phyloP scores from a whole-genome alignment of 2,329 filamentous ascomycete genomes.

The Uncinocarpus reesii region DNA sequence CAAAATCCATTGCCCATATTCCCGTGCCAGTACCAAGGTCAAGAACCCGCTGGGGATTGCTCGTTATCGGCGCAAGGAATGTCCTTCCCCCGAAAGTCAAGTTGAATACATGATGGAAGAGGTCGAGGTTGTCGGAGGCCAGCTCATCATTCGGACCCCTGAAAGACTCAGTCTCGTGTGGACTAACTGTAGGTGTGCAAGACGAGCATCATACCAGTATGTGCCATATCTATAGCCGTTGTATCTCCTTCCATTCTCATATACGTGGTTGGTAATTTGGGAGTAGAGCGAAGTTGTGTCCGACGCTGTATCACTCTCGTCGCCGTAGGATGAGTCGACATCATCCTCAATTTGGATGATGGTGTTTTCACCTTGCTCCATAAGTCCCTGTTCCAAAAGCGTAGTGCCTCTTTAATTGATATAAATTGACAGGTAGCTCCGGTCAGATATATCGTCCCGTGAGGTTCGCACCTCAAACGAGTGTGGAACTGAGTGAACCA shows the following conservation, averaged over 20 bases:
- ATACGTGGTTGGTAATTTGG: constrained; percentile 19
- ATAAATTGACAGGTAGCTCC: no score
- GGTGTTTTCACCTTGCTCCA: background rate
- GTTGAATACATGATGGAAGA: constrained; percentile 27
- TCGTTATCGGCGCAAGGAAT: constrained; percentile 29
- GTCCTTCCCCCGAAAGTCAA: constrained; percentile 22
- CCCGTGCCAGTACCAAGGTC: constrained; percentile 44
- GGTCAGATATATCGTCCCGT: no score
- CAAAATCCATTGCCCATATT: constrained; percentile 27
- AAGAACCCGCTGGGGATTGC: constrained; percentile 34
- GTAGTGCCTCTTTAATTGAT: no score
- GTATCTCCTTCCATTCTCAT: constrained; percentile 21
- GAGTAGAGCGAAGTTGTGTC: constrained; percentile 20
- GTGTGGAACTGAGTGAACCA: no score
- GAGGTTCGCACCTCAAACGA: no score
- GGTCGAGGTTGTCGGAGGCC: constrained; percentile 30
- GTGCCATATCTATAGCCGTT: constrained; percentile 21
- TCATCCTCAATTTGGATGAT: constrained; percentile 10
- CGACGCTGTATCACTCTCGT: constrained; percentile 2
- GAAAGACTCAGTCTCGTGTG: background rate
- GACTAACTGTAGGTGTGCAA: background rate
- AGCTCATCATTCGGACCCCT: constrained; percentile 26
- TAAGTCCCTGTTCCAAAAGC: background rate
- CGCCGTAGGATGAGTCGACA: constrained; percentile 6
- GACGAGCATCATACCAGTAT: constrained; percentile 10